Conservation (phyloP, 106 monocot species). For the Cymbidium sinense region DNA sequence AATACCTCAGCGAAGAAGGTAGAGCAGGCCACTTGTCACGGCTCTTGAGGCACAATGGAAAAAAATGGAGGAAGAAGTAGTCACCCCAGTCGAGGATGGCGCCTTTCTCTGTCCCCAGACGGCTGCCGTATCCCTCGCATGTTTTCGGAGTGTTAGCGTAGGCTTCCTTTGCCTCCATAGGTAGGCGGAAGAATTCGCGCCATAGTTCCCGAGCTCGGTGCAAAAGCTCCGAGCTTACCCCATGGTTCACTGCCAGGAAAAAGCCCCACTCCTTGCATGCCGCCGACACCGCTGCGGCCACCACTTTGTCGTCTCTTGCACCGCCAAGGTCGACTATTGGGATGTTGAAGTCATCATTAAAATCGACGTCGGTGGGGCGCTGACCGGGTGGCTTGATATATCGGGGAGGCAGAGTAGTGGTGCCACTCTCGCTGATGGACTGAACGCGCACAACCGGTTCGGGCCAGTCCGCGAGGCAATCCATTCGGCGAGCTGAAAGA, state of each 20-base stretch:
- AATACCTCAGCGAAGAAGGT: constrained; percentile 21
- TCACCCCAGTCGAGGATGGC: constrained; percentile 37
- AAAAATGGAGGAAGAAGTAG: constrained; percentile 25
- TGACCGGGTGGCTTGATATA: constrained; percentile 46
- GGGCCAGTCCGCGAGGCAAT: constrained; percentile 26
- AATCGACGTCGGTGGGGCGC: constrained; percentile 15
- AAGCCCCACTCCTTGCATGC: constrained; percentile 47
- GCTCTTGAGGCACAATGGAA: constrained; percentile 7
- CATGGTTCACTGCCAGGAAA: constrained; percentile 40
- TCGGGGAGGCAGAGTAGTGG: constrained; percentile 26
- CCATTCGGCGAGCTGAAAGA: not conserved
- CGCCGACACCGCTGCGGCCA: constrained; percentile 14
- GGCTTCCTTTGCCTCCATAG: constrained; percentile 22
- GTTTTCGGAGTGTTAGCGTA: constrained; percentile 18
- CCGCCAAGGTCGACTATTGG: constrained; percentile 45
- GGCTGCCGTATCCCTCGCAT: constrained; percentile 39
- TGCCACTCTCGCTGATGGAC: constrained; percentile 37
- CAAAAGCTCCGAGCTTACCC: constrained; percentile 12
- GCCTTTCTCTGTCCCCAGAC: constrained; percentile 27
- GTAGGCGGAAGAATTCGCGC: constrained; percentile 27
- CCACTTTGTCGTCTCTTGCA: too few species aligned
- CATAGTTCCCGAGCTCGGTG: constrained; percentile 16
- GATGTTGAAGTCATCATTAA: constrained; percentile 5
- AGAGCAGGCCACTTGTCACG: constrained; percentile 24
- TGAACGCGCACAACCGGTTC: constrained; percentile 63